Percentiles rank a stretch among this genome's conserved stretches.
These are phyloP conservation scores for Withania somnifera DNA, from an alignment of 305 asterid species.

Conservation along the genomic window DNA sequence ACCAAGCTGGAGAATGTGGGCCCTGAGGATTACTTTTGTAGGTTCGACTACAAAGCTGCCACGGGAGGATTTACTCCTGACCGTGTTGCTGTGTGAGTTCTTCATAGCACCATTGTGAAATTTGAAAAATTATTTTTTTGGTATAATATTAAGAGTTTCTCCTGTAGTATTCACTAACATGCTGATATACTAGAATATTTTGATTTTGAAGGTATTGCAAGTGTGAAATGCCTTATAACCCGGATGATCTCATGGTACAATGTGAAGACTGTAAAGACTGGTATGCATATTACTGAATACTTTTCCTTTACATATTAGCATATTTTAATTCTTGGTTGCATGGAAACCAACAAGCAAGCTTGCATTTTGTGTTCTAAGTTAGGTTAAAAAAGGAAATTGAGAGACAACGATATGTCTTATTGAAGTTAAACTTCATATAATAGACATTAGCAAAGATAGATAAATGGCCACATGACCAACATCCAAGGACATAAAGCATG, in stretches of 20 bases:
- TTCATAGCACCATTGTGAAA: neutral
- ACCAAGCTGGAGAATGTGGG: constrained; percentile 83
- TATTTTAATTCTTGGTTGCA: neutral
- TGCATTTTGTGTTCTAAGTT: neutral
- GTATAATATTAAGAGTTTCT: neutral
- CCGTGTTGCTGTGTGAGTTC: constrained; percentile 81
- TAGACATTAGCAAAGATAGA: neutral
- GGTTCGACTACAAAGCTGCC: constrained; percentile 83
- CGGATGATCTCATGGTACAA: constrained; percentile 87
- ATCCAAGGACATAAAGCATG: neutral
- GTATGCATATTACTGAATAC: constrained; percentile 21
- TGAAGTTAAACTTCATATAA: neutral
- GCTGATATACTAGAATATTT: neutral
- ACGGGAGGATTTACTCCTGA: constrained; percentile 86
- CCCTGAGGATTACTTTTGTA: constrained; percentile 66
- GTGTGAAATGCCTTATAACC: constrained; percentile 84
- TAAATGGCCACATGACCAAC: neutral
- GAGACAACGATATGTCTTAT: neutral
- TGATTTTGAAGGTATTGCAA: constrained; percentile 54
- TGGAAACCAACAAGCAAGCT: neutral
- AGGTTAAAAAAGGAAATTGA: neutral
- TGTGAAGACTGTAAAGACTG: constrained; percentile 89
- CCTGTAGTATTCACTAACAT: neutral
- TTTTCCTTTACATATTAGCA: neutral
- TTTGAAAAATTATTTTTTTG: constrained; percentile 3